These are phyloP conservation scores for Neocucurbitaria cava DNA, from an alignment of 2,329 filamentous ascomycete species.

Conservation along the genomic window DNA sequence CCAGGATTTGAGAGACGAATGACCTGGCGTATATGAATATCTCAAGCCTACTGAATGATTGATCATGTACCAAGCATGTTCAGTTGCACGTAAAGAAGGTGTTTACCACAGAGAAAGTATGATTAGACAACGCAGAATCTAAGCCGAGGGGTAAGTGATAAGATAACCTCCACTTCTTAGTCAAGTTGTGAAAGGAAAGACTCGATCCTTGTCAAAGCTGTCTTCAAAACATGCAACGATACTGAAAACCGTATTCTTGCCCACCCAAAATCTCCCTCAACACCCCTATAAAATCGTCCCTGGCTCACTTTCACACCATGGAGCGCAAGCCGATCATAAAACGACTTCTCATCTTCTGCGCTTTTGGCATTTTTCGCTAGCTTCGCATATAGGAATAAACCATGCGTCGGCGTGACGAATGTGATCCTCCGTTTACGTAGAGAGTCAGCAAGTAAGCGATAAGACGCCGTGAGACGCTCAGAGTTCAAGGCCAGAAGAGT, in stretches of 20 bases:
- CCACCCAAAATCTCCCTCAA: constrained; percentile 40
- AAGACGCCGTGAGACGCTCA: constrained; percentile 30
- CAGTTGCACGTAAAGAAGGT: neutral
- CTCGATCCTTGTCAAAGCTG: constrained; percentile 20
- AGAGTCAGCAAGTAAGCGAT: constrained; percentile 20
- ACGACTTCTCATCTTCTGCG: constrained; percentile 24
- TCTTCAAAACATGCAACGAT: constrained; percentile 18
- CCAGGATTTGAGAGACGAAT: neutral
- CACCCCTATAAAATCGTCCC: constrained; percentile 28
- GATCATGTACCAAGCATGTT: neutral
- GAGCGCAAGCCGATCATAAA: constrained; percentile 23
- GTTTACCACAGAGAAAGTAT: neutral
- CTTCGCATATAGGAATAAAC: constrained; percentile 37
- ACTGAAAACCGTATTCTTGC: constrained; percentile 34
- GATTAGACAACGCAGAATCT: neutral
- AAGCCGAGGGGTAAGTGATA: neutral
- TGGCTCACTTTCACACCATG: constrained; percentile 28
- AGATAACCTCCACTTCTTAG: neutral
- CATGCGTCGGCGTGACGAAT: constrained; percentile 33
- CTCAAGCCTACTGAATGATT: neutral
- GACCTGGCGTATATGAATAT: neutral
- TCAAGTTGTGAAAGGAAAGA: constrained; percentile 11
- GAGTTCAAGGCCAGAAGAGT: constrained; percentile 34
- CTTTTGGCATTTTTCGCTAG: constrained; percentile 20
- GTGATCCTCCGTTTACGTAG: constrained; percentile 23